Evolutionary conservation across 2,329 filamentous ascomycete genomes (phyloP), one percentile per base, ranked within the genome.

Genomic region (Catunica adiposa): DNA sequence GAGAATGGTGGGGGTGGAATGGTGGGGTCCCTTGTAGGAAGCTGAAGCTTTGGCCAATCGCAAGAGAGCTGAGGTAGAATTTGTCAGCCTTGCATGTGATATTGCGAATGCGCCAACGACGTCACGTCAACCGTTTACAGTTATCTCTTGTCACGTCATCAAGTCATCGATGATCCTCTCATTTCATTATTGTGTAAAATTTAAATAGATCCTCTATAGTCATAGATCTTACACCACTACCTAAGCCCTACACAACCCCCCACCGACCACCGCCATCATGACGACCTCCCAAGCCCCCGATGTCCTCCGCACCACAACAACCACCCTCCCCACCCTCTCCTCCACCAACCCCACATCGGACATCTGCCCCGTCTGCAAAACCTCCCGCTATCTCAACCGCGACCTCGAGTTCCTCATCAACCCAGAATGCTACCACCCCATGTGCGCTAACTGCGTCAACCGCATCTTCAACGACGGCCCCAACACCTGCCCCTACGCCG

Each of bases 391-490:
- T 73, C 84, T 97, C 64, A 96, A 96, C 73, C 83, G 82, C 59
- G 84, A 89, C 71, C 89, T 98, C 79, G 79, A 84, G 61, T 97
- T 98, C 71, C 84, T 92, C 63, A 89, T 98, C 72, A 96, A 97
- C 68, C 88, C 90, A 7, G 89, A 94, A 74, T 98, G 92, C 78
- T 98, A 98, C 74, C 92, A 98, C 75, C 88, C 88, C 62, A 97
- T 98, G 87, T 98, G 92, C 74, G 84, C 88, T 67, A 89, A 86
- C 57, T 98, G 92, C 72, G 89, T 97, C 44, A 86, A 90, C 69
- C 85, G 90, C 56, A 86, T 97, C 63, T 98, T 97, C 76, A 85
- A 84, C 37, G 83, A 87, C 56, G 92, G 92, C 0, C 92, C 92
- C 0, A 87, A 89, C 56, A 86, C 89, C 59, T 98, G 94, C 66